phyloP scores from a whole-genome alignment of 2,329 filamentous ascomycete genomes.

The Pseudocercospora macadamiae region DNA sequence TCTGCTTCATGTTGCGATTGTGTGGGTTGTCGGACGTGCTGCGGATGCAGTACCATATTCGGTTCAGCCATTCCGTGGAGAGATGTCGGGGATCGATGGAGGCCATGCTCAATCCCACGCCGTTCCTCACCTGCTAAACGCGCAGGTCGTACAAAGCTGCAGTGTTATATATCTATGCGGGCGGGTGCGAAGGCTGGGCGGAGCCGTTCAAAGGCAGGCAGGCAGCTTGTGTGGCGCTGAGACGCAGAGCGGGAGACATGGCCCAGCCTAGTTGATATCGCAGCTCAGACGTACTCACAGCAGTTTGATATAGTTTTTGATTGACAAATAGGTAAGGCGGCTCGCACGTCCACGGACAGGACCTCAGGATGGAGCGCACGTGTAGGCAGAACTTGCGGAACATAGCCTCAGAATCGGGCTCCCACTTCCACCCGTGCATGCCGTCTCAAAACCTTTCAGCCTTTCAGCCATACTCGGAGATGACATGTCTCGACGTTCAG shows the following conservation, averaged over 20 bases:
- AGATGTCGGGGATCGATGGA: not conserved
- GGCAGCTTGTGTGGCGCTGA: not conserved
- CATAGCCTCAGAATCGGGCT: too few species aligned
- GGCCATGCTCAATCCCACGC: not conserved
- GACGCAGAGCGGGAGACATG: not conserved
- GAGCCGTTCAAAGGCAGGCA: too few species aligned
- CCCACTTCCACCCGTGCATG: too few species aligned
- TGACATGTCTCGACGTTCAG: not conserved
- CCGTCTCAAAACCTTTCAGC: not conserved
- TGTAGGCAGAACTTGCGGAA: slow-evolving; percentile 1
- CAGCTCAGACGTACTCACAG: not conserved
- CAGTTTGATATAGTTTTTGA: slow-evolving; percentile 4
- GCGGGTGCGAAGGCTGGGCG: slow-evolving; percentile 2
- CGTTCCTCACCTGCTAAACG: not conserved
- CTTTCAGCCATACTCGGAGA: not conserved
- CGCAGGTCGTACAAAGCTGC: not conserved
- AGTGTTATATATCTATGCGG: not conserved
- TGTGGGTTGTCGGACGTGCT: not conserved
- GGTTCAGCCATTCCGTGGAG: not conserved
- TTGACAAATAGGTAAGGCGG: slow-evolving; percentile 9
- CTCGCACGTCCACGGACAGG: too few species aligned
- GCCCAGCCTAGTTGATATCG: too few species aligned
- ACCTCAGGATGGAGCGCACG: too few species aligned
- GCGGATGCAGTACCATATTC: not conserved
- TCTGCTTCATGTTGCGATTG: not conserved